These are phyloP conservation scores for Ophiocordyceps australis DNA, from an alignment of 2,329 filamentous ascomycete genomes.

Conservation along the genomic window DNA sequence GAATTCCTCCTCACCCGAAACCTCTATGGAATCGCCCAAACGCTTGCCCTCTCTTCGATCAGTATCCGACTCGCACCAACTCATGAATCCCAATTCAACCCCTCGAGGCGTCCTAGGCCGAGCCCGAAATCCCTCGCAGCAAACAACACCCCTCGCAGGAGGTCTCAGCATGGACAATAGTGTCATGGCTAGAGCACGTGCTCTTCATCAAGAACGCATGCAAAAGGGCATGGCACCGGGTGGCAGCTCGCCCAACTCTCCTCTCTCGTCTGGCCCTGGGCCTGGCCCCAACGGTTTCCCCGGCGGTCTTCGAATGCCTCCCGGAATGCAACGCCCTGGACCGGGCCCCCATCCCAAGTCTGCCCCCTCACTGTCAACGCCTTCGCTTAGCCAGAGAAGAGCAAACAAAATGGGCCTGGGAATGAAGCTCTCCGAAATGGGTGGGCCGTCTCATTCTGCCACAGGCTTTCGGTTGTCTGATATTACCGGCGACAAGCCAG, in stretches of 20 bases:
- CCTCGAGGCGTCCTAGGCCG: conserved; percentile 59
- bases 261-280: conserved; percentile 13
- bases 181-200: conserved; percentile 28
- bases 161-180: conserved; percentile 16
- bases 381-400: conserved; percentile 49
- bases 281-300: conserved; percentile 23
- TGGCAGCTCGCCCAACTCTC: conserved; percentile 10
- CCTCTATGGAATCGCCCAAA: conserved; percentile 16
- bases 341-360: conserved; percentile 33
- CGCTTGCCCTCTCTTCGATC: conserved; percentile 41
- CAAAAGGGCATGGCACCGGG: conserved; percentile 20
- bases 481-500: conserved; percentile 10
- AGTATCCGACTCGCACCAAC: conserved; percentile 37
- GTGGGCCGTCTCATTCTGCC: conserved; percentile 10
- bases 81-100: conserved; percentile 71
- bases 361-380: conserved; percentile 30
- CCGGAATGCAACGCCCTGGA: conserved; percentile 21
- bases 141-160: conserved; percentile 16
- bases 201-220: conserved; percentile 26
- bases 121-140: conserved; percentile 32
- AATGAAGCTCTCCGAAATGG: conserved; percentile 41
- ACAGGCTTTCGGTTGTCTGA: conserved; percentile 24
- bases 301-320: conserved; percentile 21
- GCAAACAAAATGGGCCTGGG: conserved; percentile 22
- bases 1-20: conserved; percentile 15